Evolutionary conservation across 441 rosid species (phyloP), one percentile per base, ranked within the genome.

Genomic region (Mallotus repandus): DNA sequence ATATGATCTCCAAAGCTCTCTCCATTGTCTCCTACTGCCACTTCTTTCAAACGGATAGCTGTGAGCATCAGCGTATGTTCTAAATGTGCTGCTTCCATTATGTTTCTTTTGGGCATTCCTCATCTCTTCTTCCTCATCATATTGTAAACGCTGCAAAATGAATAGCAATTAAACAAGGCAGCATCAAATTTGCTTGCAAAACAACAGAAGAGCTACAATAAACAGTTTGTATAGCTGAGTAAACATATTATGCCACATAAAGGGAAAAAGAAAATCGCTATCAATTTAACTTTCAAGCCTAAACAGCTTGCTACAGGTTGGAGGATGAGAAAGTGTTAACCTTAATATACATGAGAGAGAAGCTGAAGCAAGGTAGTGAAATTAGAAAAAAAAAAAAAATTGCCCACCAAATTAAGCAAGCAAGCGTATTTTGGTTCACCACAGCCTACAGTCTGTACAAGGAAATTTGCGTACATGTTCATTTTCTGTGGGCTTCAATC

Each of bases 121-220:
- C 77, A 73, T 81, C 85, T 90, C 97, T 83, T 93, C 98, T 68
- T 93, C 99, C 52, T 82, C 84, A 86, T 93, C 99, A 83, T 93
- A 90, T 70, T 84, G 86, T 8, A 85, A 83, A 14, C 94, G 91
- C 98, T 96, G 94, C 71, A 64, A 79, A 76, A 64, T 55, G 55
- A 38, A 73, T 66, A 29, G 48, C 7, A 53, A 12, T 48, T 29
- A 52, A 57, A 22, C 41, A n/a, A 29, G 59, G 2, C 10, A 67
- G 67, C 25, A 59, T 38, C 48, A 38, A 52, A 48, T 32, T 57
- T 15, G 48, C 56, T 19, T 22, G 19, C 29, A 62, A 35, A 49
- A 63, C 16, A 18, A 25, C 59, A 8, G 48, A 75, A 53, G 9
- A 66, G 57, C 35, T 19, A 2, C 18, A 22, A 46, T 52, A 22